phyloP scores from a whole-genome alignment of 1,284 basidiomycete genomes.

The Ustilago vetiveriae region DNA sequence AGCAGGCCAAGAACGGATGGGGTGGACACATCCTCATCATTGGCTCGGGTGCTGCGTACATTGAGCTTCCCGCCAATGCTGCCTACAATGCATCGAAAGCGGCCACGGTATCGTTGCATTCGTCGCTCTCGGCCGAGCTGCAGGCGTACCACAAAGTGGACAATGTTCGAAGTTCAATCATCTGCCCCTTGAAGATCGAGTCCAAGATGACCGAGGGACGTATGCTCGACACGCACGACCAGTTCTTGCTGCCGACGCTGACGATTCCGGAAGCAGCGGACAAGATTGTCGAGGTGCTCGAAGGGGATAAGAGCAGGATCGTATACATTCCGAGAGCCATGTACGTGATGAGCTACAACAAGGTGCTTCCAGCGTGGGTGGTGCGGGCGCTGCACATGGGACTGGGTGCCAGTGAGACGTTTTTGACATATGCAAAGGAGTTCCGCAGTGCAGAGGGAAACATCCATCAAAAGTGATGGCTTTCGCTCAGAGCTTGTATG shows the following conservation, averaged over 20 bases:
- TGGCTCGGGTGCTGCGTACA: slow-evolving; percentile 47
- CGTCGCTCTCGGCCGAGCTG: slow-evolving; percentile 44
- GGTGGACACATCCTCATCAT: slow-evolving; percentile 58
- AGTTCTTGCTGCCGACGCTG: slow-evolving; percentile 50
- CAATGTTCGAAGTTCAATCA: slow-evolving; percentile 45
- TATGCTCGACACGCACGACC: slow-evolving; percentile 49
- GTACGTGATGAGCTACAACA: slow-evolving; percentile 38
- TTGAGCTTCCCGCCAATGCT: slow-evolving; percentile 48
- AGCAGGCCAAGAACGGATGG: slow-evolving; percentile 45
- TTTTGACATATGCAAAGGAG: slow-evolving; percentile 38
- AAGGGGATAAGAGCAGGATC: slow-evolving; percentile 38
- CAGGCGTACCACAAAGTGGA: slow-evolving; percentile 50
- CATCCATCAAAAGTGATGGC: slow-evolving; percentile 19
- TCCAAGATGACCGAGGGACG: slow-evolving; percentile 53
- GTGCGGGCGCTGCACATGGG: slow-evolving; percentile 3
- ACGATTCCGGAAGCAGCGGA: slow-evolving; percentile 48
- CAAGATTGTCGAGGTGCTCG: slow-evolving; percentile 47
- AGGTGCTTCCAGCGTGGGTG: slow-evolving; percentile 37
- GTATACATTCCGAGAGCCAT: slow-evolving; percentile 41
- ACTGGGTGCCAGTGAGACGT: slow-evolving; percentile 35
- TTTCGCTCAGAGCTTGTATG: not conserved
- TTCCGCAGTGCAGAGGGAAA: slow-evolving; percentile 23
- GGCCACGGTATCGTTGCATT: slow-evolving; percentile 43
- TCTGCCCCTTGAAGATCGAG: slow-evolving; percentile 57
- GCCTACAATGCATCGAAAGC: slow-evolving; percentile 55